Conservation (phyloP, 805 yeast species). For the Kazachstania martiniae region DNA sequence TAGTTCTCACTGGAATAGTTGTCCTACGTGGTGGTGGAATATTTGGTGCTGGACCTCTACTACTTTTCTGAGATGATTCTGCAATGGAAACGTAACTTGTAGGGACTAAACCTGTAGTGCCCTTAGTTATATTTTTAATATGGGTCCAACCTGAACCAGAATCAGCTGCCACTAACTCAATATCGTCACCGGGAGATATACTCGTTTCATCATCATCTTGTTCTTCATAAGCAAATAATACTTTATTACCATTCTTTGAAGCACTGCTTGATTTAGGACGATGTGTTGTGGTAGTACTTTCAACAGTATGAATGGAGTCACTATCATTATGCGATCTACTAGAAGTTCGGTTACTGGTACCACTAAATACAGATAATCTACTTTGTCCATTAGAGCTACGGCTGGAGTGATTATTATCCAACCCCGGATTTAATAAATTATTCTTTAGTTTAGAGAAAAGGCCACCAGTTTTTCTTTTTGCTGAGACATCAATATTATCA, state of each 20-base stretch:
- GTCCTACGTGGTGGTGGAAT: conserved; percentile 63
- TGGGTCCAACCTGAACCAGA: conserved; percentile 93
- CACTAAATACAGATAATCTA: conserved; percentile 2
- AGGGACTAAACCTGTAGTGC: conserved; percentile 68
- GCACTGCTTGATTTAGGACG: not conserved
- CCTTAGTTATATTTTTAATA: conserved; percentile 38
- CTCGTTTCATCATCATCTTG: conserved; percentile 67
- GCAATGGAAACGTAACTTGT: conserved; percentile 56
- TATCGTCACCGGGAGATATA: conserved; percentile 47
- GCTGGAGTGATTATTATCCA: not conserved
- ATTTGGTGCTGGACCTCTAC: conserved; percentile 60
- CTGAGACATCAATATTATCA: conserved; percentile 35
- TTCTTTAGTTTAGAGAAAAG: conserved; percentile 34
- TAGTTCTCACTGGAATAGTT: conserved; percentile 29
- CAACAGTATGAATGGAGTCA: conserved; percentile 5
- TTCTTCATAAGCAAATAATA: conserved; percentile 55
- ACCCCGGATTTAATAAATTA: conserved; percentile 1
- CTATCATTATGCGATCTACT: conserved; percentile 2
- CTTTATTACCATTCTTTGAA: conserved; percentile 29
- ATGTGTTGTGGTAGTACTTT: conserved; percentile 1
- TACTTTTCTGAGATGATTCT: conserved; percentile 9
- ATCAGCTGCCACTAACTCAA: conserved; percentile 53
- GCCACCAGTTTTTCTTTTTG: conserved; percentile 38
- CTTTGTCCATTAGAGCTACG: not conserved
- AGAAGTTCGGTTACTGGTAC: not conserved